Conservation (phyloP, 139 green algal species). For the Limnomonas spitsbergensis region DNA sequence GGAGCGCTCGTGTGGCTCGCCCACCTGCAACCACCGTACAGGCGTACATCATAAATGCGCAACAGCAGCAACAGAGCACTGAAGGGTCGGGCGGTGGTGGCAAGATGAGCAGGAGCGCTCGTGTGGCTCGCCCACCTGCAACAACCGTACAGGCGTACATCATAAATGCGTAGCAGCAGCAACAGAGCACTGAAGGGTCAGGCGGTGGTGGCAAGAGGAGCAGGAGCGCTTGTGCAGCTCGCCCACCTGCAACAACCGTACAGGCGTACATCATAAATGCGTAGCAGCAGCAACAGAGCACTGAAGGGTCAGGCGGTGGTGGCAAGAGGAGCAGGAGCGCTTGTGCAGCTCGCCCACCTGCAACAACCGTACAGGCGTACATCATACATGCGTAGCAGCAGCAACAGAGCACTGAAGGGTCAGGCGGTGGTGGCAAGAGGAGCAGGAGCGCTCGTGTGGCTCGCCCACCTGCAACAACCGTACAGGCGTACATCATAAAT, state of each 20-base stretch:
- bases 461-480: conserved; percentile 22
- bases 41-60: neutral
- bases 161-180: no score
- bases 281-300: conserved; percentile 17
- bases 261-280: no score
- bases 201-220: no score
- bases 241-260: no score
- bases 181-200: no score
- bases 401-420: conserved; percentile 15
- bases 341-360: conserved; percentile 32
- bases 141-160: neutral
- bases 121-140: conserved; percentile 30
- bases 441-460: conserved; percentile 29
- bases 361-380: neutral
- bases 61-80: conserved; percentile 13
- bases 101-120: conserved; percentile 33
- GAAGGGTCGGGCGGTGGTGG: conserved; percentile 28
- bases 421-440: conserved; percentile 35
- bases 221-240: no score
- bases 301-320: conserved; percentile 26
- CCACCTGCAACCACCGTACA: conserved; percentile 16
- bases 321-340: conserved; percentile 35
- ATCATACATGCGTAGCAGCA: neutral
- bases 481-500: neutral
- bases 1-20: conserved; percentile 22